These are phyloP conservation scores for Syzygium syzygioides DNA, from an alignment of 441 rosid species.

Conservation along the genomic window DNA sequence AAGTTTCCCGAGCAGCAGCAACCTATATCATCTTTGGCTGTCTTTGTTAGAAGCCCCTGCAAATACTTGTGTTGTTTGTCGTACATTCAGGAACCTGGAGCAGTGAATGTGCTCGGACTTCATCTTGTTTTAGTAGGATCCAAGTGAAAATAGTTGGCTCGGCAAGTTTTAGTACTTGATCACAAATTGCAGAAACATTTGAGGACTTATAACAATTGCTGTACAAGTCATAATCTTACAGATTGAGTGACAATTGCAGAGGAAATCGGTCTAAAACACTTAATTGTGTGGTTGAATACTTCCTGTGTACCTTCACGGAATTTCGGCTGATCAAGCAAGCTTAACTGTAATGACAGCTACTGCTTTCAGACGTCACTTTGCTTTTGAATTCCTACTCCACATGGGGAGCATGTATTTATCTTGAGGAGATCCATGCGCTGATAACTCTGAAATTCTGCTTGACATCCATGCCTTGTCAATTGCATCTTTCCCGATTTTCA, in stretches of 20 bases:
- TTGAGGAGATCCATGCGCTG: background rate
- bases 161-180: background rate
- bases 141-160: background rate
- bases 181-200: background rate
- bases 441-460: background rate
- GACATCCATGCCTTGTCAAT: background rate
- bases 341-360: background rate
- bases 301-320: background rate
- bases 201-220: background rate
- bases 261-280: background rate
- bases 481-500: background rate
- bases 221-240: background rate
- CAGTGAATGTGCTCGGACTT: background rate
- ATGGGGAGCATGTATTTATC: background rate
- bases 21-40: background rate
- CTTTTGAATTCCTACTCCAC: background rate
- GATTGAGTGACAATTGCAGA: background rate
- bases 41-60: background rate
- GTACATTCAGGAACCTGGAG: background rate
- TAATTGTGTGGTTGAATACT: background rate
- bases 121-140: background rate
- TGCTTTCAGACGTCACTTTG: background rate
- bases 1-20: no score
- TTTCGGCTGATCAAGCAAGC: background rate
- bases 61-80: background rate